A percentile compares a stretch with the other conserved stretches of the same genome.
These are phyloP conservation scores for Colletotrichum costaricense DNA, from an alignment of 2,329 filamentous ascomycete species.

Conservation along the genomic window DNA sequence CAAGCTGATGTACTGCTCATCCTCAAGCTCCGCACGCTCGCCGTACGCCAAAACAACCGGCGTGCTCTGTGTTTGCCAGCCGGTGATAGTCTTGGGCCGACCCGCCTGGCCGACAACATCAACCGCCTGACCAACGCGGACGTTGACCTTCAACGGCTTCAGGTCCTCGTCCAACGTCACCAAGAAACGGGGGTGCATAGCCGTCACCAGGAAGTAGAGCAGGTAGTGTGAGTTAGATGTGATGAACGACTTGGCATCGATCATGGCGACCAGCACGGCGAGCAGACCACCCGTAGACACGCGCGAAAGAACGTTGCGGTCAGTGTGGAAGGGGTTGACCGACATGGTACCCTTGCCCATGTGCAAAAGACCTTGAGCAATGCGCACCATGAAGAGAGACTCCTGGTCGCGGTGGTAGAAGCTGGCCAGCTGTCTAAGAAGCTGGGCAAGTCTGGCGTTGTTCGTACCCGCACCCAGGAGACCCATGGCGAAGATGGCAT, in stretches of 20 bases:
- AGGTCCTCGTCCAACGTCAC: conserved; percentile 96
- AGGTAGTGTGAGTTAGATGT: conserved; percentile 83
- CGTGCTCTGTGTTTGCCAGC: conserved; percentile 99
- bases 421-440: conserved; percentile 92
- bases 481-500: conserved; percentile 99
- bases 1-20: conserved; percentile 95
- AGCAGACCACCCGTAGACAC: conserved; percentile 91
- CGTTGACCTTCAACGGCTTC: conserved; percentile 93
- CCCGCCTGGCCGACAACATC: conserved; percentile 98
- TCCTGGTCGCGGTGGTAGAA: conserved; percentile 99
- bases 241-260: conserved; percentile 91
- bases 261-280: conserved; percentile 90
- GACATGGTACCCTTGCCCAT: conserved; percentile 99
- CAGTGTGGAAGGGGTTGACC: conserved; percentile 98
- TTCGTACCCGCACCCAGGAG: conserved; percentile 96
- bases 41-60: conserved; percentile 94
- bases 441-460: conserved; percentile 94
- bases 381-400: conserved; percentile 98
- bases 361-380: conserved; percentile 95
- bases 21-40: conserved; percentile 95
- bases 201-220: conserved; percentile 95
- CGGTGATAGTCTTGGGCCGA: conserved; percentile 97
- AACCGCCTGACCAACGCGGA: conserved; percentile 96
- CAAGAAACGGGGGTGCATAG: conserved; percentile 96
- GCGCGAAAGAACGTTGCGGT: conserved; percentile 92